Conservation (phyloP, 345 rosid genomes). For the Murraya paniculata region DNA sequence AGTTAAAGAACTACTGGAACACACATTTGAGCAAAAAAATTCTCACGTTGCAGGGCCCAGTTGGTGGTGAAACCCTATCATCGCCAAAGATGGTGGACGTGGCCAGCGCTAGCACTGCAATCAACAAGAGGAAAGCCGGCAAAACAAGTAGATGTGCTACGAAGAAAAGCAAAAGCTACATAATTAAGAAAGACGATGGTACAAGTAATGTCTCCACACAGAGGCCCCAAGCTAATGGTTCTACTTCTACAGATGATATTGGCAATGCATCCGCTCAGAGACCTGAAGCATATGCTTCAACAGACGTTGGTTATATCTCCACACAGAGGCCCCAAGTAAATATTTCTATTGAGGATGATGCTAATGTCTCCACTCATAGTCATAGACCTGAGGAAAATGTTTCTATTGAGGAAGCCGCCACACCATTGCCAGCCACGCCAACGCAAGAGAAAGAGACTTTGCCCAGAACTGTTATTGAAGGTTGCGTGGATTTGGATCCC, state of each 20-base stretch:
- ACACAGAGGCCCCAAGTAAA: neutral
- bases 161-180: constrained; percentile 21
- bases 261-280: neutral
- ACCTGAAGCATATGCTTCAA: neutral
- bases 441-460: constrained; percentile 15
- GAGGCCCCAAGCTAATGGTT: neutral
- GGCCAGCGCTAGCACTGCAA: constrained; percentile 5
- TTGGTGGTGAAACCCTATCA: neutral
- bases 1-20: constrained; percentile 70
- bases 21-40: constrained; percentile 53
- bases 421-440: constrained; percentile 13
- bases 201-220: neutral
- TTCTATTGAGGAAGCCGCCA: neutral
- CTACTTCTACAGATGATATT: neutral
- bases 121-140: too few species aligned
- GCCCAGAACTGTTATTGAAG: constrained; percentile 13
- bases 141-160: too few species aligned
- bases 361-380: neutral
- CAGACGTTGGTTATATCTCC: neutral
- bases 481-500: neutral
- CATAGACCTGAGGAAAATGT: neutral
- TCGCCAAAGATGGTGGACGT: constrained; percentile 2
- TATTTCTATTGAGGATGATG: neutral
- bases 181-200: neutral
- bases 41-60: constrained; percentile 24